Percentiles rank a stretch among this genome's conserved stretches.
Evolutionary conservation across 257 asterid species (phyloP).

Genomic region (Scutellaria baicalensis): DNA sequence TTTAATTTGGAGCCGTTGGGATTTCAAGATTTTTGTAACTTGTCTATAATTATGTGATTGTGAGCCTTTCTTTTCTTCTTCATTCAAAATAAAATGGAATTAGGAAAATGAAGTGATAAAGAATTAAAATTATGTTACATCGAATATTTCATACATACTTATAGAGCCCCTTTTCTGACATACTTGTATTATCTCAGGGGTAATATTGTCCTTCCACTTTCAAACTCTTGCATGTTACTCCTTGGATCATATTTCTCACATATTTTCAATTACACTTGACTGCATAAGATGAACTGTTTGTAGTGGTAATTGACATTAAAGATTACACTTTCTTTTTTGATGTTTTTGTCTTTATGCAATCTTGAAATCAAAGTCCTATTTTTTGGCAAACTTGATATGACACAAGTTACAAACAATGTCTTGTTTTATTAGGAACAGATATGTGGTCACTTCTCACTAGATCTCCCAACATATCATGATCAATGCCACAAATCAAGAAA

Average conservation of each 20-base stretch:
- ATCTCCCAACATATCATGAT: not conserved
- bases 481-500: not conserved
- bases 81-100: too few relatives aligned
- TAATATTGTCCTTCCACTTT: not conserved
- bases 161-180: conserved; percentile 3
- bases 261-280: too few relatives aligned
- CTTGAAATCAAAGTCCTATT: not conserved
- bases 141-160: too few relatives aligned
- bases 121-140: too few relatives aligned
- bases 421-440: not conserved
- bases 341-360: not conserved
- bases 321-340: too few relatives aligned
- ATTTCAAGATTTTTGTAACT: too few relatives aligned
- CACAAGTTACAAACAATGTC: not conserved
- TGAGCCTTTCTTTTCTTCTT: too few relatives aligned
- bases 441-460: not conserved
- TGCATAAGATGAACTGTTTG: too few relatives aligned
- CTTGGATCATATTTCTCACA: not conserved
- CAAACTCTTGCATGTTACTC: not conserved
- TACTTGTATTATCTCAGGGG: not conserved
- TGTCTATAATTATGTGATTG: too few relatives aligned
- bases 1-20: too few relatives aligned
- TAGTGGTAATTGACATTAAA: too few relatives aligned
- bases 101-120: too few relatives aligned
- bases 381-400: not conserved